These are phyloP conservation scores for Sporothrix curviconia DNA, from an alignment of 2,329 filamentous ascomycete species.

Conservation along the genomic window DNA sequence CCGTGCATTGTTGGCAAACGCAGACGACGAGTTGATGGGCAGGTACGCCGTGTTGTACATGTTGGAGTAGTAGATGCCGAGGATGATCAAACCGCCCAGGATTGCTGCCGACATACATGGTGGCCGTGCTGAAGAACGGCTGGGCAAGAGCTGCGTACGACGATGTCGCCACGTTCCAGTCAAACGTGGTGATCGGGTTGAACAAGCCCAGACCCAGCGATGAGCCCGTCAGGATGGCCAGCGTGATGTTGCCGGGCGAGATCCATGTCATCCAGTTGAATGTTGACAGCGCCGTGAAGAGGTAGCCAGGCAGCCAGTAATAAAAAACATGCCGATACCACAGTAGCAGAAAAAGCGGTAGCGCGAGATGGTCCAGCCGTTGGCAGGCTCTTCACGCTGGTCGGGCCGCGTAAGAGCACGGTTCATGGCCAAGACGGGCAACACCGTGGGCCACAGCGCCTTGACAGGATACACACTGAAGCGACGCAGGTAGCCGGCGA, in stretches of 20 bases:
- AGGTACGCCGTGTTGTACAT: slow-evolving; percentile 39
- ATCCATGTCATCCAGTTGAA: slow-evolving; percentile 49
- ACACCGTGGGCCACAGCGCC: slow-evolving; percentile 36
- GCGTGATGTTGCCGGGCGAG: slow-evolving; percentile 36
- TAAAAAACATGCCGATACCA: slow-evolving; percentile 36
- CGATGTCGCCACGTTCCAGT: slow-evolving; percentile 41
- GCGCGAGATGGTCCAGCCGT: slow-evolving; percentile 40
- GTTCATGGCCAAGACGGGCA: slow-evolving; percentile 34
- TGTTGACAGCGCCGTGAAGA: slow-evolving; percentile 37
- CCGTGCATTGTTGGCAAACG: slow-evolving; percentile 38
- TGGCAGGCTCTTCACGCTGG: slow-evolving; percentile 30
- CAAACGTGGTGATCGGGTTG: slow-evolving; percentile 45
- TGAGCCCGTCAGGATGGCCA: slow-evolving; percentile 37
- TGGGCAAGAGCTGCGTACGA: slow-evolving; percentile 32
- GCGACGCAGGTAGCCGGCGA: slow-evolving; percentile 33
- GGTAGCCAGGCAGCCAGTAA: slow-evolving; percentile 42
- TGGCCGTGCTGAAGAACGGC: slow-evolving; percentile 37
- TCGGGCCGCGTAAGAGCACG: slow-evolving; percentile 29
- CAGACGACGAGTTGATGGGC: slow-evolving; percentile 41
- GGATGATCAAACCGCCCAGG: slow-evolving; percentile 33
- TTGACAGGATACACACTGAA: slow-evolving; percentile 35
- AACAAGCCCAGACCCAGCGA: slow-evolving; percentile 36
- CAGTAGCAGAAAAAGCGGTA: slow-evolving; percentile 38
- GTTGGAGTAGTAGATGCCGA: slow-evolving; percentile 36
- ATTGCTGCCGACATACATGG: slow-evolving; percentile 29